Evolutionary conservation across 2,329 filamentous ascomycete species (phyloP), one percentile per base, ranked within the genome.

Genomic region (Claviceps sp.): DNA sequence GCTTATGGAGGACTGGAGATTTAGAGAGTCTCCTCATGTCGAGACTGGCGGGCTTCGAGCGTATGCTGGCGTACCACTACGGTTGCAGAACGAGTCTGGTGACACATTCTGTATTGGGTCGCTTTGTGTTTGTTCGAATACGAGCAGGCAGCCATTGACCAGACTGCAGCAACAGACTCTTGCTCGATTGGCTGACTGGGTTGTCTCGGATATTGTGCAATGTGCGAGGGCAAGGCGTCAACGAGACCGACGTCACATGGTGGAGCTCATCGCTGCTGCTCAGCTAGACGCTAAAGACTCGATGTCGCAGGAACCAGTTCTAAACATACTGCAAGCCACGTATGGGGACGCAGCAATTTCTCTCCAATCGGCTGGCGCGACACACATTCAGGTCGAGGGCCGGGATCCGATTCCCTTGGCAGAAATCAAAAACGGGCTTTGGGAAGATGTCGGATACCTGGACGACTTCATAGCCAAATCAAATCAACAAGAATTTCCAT

Each of bases 1-100:
- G 44, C 70, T 73, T 65, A 56, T 61, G 6, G 56, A 65, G 4
- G 72, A 74, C 50, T 74, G 71, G 72, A 63, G 72, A 4, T 74
- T 73, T 43, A 56, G 61, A 30, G 52, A 63, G 1, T 72, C 66
- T 0, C 71, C 71, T 0, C 63, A 69, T 34, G 70, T 71, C 14
- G 64, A 69, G 11, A 47, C 60, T 0, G 69, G 68, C 4, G 70
- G 70, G 2, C 58, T 73, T 4, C 54, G 59, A 6, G 66, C 66
- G 0, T 73, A 73, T 49, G 71, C 70, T 1, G 70, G 71, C 17
- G 66, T 65, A 1, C 66, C 64, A 1, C 60, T 73, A 0, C 65
- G 66, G 3, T 65, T 69, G 45, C 63, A 70, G 50, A 64, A 64
- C 17, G 69, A 70, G 39, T 63, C 59, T 7, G 71, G 69, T 1